phyloP scores from a whole-genome alignment of 208 protist genomes.

The Borovskyia barvae region DNA sequence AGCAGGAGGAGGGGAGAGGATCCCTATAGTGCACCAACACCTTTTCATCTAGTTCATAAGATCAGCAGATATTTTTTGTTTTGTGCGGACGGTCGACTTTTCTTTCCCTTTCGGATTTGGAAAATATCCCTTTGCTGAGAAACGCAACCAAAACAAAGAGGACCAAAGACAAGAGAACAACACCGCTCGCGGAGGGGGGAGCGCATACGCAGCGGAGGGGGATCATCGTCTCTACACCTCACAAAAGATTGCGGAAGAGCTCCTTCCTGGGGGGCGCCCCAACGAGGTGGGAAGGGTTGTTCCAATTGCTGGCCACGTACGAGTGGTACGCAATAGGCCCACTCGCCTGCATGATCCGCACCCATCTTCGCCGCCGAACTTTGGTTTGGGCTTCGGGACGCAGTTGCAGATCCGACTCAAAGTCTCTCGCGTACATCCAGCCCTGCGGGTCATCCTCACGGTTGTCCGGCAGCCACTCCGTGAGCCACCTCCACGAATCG shows the following conservation, averaged over 20 bases:
- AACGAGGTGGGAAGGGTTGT: no score
- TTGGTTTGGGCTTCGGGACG: conserved; percentile 11
- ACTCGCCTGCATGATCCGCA: conserved; percentile 53
- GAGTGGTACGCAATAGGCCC: conserved; percentile 46
- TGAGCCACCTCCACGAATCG: conserved; percentile 46
- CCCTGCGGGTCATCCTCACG: conserved; percentile 45
- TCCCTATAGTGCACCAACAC: no score
- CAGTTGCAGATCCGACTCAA: conserved; percentile 22
- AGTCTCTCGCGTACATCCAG: conserved; percentile 44
- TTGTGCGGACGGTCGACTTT: no score
- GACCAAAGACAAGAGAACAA: background rate
- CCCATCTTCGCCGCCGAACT: conserved; percentile 49
- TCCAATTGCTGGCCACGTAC: conserved; percentile 39
- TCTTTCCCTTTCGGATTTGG: background rate
- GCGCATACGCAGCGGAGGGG: background rate
- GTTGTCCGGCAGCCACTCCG: conserved; percentile 47
- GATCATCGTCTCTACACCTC: background rate
- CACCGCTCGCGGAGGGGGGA: background rate
- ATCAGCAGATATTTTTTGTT: no score
- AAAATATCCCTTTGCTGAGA: background rate
- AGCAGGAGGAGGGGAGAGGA: no score
- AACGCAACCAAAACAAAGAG: background rate
- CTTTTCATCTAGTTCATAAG: no score
- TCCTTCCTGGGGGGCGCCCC: no score
- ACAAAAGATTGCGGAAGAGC: background rate